These are phyloP conservation scores for Ceratocystis cacaofunesta DNA, from an alignment of 2,329 filamentous ascomycete species.

Conservation along the genomic window DNA sequence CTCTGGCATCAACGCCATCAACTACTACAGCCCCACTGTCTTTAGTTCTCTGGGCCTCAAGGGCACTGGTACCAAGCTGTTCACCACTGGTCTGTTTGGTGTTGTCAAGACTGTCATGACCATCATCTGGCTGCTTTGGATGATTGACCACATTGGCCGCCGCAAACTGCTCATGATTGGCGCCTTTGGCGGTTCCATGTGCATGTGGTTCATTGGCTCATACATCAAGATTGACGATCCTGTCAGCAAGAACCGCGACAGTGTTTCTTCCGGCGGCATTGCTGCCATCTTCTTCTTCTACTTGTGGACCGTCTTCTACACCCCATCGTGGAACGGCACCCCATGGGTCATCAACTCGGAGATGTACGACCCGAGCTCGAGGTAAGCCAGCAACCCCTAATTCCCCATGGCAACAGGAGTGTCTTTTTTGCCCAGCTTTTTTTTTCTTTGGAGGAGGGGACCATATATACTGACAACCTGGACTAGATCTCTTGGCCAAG, in stretches of 20 bases:
- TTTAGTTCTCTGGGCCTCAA: constrained; percentile 40
- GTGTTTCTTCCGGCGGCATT: constrained; percentile 37
- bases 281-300: constrained; percentile 55
- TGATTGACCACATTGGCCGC: constrained; percentile 55
- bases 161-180: constrained; percentile 56
- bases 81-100: constrained; percentile 61
- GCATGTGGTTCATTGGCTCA: constrained; percentile 48
- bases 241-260: constrained; percentile 33
- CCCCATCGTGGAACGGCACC: constrained; percentile 54
- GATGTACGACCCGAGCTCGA: constrained; percentile 28
- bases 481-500: constrained; percentile 22
- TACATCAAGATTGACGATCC: constrained; percentile 31
- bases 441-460: constrained; percentile 27
- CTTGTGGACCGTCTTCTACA: constrained; percentile 52
- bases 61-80: constrained; percentile 31
- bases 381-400: constrained; percentile 39
- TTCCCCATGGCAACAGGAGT: neutral
- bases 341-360: constrained; percentile 59
- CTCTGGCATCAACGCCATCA: constrained; percentile 60
- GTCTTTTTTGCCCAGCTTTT: constrained; percentile 41
- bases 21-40: constrained; percentile 52
- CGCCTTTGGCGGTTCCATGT: constrained; percentile 51
- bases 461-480: neutral
- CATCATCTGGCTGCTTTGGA: constrained; percentile 34
- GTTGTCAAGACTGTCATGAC: constrained; percentile 50